Evolutionary conservation across 2,329 filamentous ascomycete genomes (phyloP).

Genomic region (Eutypa lata): DNA sequence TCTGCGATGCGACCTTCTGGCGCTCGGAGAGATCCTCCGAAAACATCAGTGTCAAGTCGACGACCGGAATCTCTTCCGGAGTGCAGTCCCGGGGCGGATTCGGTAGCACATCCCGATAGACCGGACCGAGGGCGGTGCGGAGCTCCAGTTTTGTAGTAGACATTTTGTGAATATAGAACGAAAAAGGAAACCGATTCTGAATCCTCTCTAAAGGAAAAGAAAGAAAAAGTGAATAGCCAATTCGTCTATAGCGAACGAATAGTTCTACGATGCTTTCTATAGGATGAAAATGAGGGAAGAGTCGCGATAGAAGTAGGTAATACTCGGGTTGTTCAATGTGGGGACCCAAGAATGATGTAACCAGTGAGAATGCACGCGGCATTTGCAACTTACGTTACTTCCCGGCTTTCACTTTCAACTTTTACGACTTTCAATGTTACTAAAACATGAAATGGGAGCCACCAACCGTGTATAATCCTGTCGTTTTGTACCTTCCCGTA

Average conservation of each 20-base stretch:
- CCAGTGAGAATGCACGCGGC: background rate
- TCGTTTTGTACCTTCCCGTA: background rate
- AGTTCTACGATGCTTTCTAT: background rate
- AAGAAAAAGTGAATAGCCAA: background rate
- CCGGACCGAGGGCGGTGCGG: conserved; percentile 28
- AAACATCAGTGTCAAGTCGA: conserved; percentile 45
- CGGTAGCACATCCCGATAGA: conserved; percentile 29
- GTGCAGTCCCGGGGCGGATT: conserved; percentile 28
- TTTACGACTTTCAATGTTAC: background rate
- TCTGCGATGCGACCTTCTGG: conserved; percentile 35
- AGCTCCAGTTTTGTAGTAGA: conserved; percentile 28
- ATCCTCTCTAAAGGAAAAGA: background rate
- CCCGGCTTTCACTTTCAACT: background rate
- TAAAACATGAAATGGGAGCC: background rate
- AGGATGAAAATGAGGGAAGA: background rate
- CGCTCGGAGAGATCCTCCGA: conserved; percentile 33
- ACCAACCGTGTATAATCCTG: background rate
- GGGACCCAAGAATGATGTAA: background rate
- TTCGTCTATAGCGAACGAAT: too few species aligned
- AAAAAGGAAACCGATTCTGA: background rate
- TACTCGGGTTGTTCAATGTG: background rate
- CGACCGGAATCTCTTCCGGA: conserved; percentile 48
- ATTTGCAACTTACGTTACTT: background rate
- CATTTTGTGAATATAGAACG: conserved; percentile 11
- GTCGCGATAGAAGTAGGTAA: background rate